phyloP scores from a whole-genome alignment of 2,329 filamentous ascomycete genomes.

The Apiospora saccharicola region DNA sequence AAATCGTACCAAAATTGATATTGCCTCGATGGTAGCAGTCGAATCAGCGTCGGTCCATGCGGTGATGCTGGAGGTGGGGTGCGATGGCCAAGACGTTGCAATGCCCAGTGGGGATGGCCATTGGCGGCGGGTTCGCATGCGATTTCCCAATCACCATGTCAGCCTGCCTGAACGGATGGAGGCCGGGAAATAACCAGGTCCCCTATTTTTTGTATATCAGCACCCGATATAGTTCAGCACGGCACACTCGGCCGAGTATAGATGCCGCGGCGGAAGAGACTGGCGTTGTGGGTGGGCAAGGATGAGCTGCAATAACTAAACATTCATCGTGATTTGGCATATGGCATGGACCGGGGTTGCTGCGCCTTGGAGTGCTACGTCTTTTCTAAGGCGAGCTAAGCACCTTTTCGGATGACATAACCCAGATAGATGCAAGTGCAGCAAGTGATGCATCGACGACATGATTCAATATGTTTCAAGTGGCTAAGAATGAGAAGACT shows the following conservation, averaged over 20 bases:
- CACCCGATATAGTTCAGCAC: not conserved
- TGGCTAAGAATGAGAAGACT: not conserved
- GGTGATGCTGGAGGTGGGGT: not conserved
- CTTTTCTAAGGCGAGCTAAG: not conserved
- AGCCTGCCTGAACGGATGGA: not conserved
- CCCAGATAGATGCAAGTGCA: not conserved
- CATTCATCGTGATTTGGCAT: not conserved
- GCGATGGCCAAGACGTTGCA: not conserved
- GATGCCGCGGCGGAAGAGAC: not conserved
- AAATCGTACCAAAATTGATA: not conserved
- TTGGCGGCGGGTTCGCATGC: not conserved
- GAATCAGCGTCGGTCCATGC: not conserved
- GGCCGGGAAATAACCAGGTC: not conserved
- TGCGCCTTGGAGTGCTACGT: not conserved
- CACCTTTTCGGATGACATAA: not conserved
- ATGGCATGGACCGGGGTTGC: not conserved
- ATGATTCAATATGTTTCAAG: not conserved
- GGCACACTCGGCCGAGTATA: constrained; percentile 11
- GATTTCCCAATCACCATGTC: not conserved
- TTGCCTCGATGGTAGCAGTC: not conserved
- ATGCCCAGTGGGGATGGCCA: not conserved
- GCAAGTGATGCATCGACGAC: not conserved
- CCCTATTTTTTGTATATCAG: not conserved
- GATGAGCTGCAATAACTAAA: not conserved
- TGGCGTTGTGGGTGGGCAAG: not conserved